Base-by-base conservation (phyloP, 306 rosid genomes). In the Echinosophora koreensis region DNA sequence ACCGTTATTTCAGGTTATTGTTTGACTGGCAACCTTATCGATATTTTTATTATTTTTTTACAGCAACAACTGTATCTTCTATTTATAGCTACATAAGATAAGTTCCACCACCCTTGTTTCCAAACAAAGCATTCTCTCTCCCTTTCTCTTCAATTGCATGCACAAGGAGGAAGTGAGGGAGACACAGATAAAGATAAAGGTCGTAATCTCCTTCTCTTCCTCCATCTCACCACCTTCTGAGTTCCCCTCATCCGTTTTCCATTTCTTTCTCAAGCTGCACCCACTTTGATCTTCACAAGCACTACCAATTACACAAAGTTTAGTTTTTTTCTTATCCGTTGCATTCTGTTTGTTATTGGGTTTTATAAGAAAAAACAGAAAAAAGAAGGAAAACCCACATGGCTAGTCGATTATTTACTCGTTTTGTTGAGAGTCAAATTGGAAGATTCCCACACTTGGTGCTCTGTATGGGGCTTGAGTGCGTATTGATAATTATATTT, bases 391-490 rank as follows among this genome's bases (percentile, higher is more conserved):
- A 37, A 57, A 42, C 52, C 15, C 50, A 71, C 44, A 90, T 88
- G 95, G 80, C 88, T 0, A 77, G 71, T 79, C 83, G 87, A 1
- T 80, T 93, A 3, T 87, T 93, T 37, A 50, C 87, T 38, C 74
- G 73, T 79, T 93, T 46, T 67, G 86, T 93, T 17, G 90, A 86
- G 77, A 69, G 84, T 69, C 89, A 85, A 71, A 57, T 87, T 72
- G 97, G 98, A 15, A 84, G 59, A 74, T 75, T 92, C 68, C 88
- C 97, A 10, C 97, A 88, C 66, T 89, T 90, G 50, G 12, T 90
- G 67, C 67, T 96, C 71, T 88, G 46, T 57, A 92, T 96, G 4
- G 14, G 89, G 27, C 96, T 96, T 1, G 99, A 96, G 86, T 96
- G 97, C 94, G 65, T 81, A 14, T n/a, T 96, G 32, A 92, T 96